Evolutionary conservation across 2,329 filamentous ascomycete species (phyloP), one percentile per base, ranked within the genome.

Genomic region (Dendrostoma leiphaemia): DNA sequence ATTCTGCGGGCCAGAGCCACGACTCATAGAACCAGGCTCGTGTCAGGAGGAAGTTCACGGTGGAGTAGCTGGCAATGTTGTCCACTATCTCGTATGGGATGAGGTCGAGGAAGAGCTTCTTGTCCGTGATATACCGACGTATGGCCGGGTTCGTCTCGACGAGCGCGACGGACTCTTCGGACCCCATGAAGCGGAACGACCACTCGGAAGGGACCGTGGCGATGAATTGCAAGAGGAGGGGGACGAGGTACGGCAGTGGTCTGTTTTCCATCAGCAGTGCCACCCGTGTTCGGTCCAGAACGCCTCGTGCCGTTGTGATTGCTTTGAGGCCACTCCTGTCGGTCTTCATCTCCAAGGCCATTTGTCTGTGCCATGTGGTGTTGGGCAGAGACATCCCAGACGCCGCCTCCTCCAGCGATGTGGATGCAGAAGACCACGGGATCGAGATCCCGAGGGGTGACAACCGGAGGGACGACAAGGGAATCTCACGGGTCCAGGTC

Each of bases 121-220:
- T 74, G 3, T 66, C 54, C 17, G 10, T 3, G 28, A 74, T 69
- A 40, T 75, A 71, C 54, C 71, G 44, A 2, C 28, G 44, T 43
- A 53, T 43, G 13, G n/a, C 48, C 19, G 51, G 51, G 13, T 53
- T 53, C 8, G 23, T 17, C 12, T 29, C 29, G 44, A 53, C 63
- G 56, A 61, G 58, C 24, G 67, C 66, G 29, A 82, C 73, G 6
- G 74, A 79, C 46, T 72, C 70, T 13, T 63, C 24, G 17, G 75
- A 79, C 48, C 79, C 79, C 74, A 82, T 79, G 70, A 82, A 82
- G 38, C 74, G 73, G 67, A 82, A 80, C 19, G 73, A 74, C 80
- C 80, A 83, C 66, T 82, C 79, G 0, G 77, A 74, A 3, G 79
- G 80, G 1, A 82, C 74, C 15, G 82, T 76, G 5, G 75, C 70